Percentiles rank a stretch among this genome's conserved stretches.
Conservation (phyloP, 2,329 filamentous ascomycete species). For the Nothomitra cinnamomea region DNA sequence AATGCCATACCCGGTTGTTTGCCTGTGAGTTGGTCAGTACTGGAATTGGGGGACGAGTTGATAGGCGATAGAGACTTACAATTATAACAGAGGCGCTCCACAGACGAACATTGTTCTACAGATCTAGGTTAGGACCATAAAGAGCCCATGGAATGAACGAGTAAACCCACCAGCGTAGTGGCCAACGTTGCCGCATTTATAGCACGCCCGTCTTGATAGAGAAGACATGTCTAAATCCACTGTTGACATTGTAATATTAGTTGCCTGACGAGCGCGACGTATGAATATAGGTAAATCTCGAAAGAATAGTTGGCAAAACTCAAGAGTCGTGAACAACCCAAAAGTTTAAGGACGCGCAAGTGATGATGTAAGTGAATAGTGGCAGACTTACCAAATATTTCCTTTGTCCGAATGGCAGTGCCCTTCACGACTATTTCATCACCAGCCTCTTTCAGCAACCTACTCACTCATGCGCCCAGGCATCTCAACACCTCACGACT, state of each 20-base stretch:
- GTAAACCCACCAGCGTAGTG: constrained; percentile 31
- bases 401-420: not conserved
- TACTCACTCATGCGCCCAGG: not conserved
- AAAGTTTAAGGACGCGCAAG: too few relatives aligned
- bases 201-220: constrained; percentile 67
- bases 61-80: constrained; percentile 41
- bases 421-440: not conserved
- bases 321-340: too few relatives aligned
- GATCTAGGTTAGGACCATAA: constrained; percentile 22
- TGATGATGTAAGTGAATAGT: not conserved
- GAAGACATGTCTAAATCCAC: constrained; percentile 39
- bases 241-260: constrained; percentile 14
- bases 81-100: constrained; percentile 98
- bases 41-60: not conserved
- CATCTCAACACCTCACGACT: constrained; percentile 1
- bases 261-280: too few relatives aligned
- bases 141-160: constrained; percentile 6
- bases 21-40: constrained; percentile 28
- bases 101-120: constrained; percentile 89
- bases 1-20: constrained; percentile 55
- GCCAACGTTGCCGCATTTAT: constrained; percentile 54
- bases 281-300: too few relatives aligned
- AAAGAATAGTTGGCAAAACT: too few relatives aligned
- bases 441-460: not conserved
- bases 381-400: not conserved